Percentiles rank a stretch among this genome's conserved stretches.
phyloP scores from a whole-genome alignment of 176 grass and related monocot species.

The Pharus latifolius region DNA sequence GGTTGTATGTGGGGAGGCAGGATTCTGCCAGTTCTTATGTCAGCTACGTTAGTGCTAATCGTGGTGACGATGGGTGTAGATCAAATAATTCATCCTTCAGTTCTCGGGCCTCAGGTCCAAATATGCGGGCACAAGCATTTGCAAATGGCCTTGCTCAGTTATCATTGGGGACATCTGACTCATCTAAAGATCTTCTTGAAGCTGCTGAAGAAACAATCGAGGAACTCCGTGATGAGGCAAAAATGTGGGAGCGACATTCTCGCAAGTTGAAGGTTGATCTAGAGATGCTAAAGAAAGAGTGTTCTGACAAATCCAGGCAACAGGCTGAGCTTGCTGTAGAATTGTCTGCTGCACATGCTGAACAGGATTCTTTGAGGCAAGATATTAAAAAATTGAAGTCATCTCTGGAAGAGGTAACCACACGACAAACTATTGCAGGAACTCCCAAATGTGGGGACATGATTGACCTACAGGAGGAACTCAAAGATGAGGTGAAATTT shows the following conservation, averaged over 20 bases:
- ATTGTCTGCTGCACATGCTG: constrained; percentile 64
- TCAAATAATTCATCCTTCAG: constrained; percentile 76
- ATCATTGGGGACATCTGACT: constrained; percentile 43
- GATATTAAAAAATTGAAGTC: constrained; percentile 79
- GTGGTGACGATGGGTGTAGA: constrained; percentile 40
- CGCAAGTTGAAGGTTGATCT: constrained; percentile 93
- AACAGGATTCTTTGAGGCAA: constrained; percentile 59
- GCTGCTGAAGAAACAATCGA: constrained; percentile 96
- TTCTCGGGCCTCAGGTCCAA: constrained; percentile 55
- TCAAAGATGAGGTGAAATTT: constrained; percentile 80
- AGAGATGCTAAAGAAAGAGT: constrained; percentile 88
- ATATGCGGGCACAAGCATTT: constrained; percentile 34
- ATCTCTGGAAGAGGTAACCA: constrained; percentile 35
- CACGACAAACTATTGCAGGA: constrained; percentile 20
- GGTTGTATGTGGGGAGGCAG: constrained; percentile 48
- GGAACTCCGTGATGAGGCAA: constrained; percentile 87
- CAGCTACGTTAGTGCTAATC: constrained; percentile 42
- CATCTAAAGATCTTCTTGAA: constrained; percentile 90
- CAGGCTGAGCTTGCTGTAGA: constrained; percentile 57
- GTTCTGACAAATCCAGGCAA: constrained; percentile 76
- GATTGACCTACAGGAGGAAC: constrained; percentile 58
- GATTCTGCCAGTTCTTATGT: constrained; percentile 58
- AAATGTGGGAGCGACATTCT: constrained; percentile 99
- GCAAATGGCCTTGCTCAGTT: constrained; percentile 44
- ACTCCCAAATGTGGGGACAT: constrained; percentile 38